These are phyloP conservation scores for Staphylotrichum longicolle DNA, from an alignment of 495 filamentous ascomycete species.

Conservation along the genomic window DNA sequence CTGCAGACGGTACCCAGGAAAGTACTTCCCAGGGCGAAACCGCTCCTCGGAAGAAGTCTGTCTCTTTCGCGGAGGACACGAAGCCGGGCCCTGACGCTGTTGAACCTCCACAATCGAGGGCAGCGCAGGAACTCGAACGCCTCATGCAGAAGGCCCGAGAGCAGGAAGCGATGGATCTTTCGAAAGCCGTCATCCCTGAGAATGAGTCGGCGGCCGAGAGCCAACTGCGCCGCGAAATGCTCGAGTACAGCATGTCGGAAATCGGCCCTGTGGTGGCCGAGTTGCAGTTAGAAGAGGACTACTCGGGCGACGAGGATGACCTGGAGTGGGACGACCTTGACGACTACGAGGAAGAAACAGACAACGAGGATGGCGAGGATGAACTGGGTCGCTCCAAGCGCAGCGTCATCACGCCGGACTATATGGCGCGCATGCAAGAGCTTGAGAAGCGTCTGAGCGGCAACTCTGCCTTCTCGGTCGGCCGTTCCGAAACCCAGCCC, in stretches of 20 bases:
- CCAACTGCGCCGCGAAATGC: slow-evolving; percentile 80
- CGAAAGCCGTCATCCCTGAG: slow-evolving; percentile 47
- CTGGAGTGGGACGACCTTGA: slow-evolving; percentile 50
- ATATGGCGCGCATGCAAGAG: slow-evolving; percentile 75
- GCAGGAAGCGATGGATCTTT: slow-evolving; percentile 40
- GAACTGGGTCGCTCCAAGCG: slow-evolving; percentile 67
- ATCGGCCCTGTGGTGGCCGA: slow-evolving; percentile 92
- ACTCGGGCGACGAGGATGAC: slow-evolving; percentile 56
- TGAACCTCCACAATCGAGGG: slow-evolving; percentile 34
- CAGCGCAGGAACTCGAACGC: slow-evolving; percentile 46
- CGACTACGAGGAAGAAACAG: slow-evolving; percentile 50
- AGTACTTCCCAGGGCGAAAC: slow-evolving; percentile 13
- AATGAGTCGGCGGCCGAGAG: slow-evolving; percentile 79
- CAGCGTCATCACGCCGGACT: slow-evolving; percentile 63
- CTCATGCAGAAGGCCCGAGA: slow-evolving; percentile 49
- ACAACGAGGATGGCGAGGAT: slow-evolving; percentile 56
- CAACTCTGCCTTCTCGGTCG: slow-evolving; percentile 38
- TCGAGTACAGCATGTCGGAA: slow-evolving; percentile 80
- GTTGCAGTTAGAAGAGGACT: slow-evolving; percentile 75
- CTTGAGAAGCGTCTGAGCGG: slow-evolving; percentile 71
- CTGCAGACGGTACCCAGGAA: slow-evolving; percentile 1
- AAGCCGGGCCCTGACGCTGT: slow-evolving; percentile 44
- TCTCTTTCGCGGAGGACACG: slow-evolving; percentile 56
- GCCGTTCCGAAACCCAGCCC: slow-evolving; percentile 14
- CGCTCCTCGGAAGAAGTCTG: slow-evolving; percentile 36